Percentiles rank a stretch among this genome's conserved stretches.
phyloP scores from a whole-genome alignment of 2,329 filamentous ascomycete genomes.

The Paecilomyces sp. region DNA sequence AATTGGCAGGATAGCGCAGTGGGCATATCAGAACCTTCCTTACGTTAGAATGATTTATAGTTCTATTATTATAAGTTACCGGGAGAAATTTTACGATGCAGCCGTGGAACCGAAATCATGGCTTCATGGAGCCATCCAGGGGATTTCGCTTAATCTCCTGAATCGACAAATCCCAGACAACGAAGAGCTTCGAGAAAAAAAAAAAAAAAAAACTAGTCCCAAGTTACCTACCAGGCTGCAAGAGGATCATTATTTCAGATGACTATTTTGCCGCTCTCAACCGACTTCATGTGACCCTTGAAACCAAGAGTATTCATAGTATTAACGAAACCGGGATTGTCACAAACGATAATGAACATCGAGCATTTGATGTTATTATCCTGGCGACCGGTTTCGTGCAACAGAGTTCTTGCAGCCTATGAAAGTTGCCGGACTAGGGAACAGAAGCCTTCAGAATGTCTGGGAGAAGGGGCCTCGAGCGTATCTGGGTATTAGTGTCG shows the following conservation, averaged over 20 bases:
- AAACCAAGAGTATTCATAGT: conserved; percentile 42
- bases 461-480: conserved; percentile 49
- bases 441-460: conserved; percentile 40
- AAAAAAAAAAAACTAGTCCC: conserved; percentile 45
- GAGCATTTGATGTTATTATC: conserved; percentile 49
- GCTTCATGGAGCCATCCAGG: neutral
- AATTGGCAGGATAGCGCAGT: conserved; percentile 17
- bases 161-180: conserved; percentile 41
- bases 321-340: conserved; percentile 44
- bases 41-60: conserved; percentile 42
- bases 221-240: conserved; percentile 49
- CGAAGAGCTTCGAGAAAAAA: conserved; percentile 40
- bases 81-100: conserved; percentile 49
- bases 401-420: conserved; percentile 55
- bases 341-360: conserved; percentile 34
- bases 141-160: conserved; percentile 32
- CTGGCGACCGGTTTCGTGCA: conserved; percentile 53
- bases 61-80: conserved; percentile 44
- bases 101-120: conserved; percentile 40
- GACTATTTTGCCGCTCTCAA: conserved; percentile 50
- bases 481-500: conserved; percentile 45
- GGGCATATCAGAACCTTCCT: conserved; percentile 24
- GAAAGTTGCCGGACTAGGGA: conserved; percentile 40
- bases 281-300: conserved; percentile 42
- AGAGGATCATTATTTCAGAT: conserved; percentile 48